These are phyloP conservation scores for Cyclospora cayetanensis DNA, from an alignment of 169 alveolate genomes.

Conservation along the genomic window DNA sequence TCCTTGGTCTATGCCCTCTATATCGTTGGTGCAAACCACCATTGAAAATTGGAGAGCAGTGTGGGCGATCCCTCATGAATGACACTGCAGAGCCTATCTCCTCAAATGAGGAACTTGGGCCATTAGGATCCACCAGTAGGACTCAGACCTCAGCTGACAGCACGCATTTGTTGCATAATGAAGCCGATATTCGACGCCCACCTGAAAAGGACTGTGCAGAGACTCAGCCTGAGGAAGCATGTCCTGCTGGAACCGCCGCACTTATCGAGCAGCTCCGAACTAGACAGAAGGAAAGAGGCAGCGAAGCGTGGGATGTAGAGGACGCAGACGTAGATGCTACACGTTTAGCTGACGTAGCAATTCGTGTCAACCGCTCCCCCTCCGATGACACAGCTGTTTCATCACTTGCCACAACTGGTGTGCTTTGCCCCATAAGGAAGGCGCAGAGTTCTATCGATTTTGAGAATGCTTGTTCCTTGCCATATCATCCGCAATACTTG, in stretches of 20 bases:
- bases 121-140: background rate
- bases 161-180: background rate
- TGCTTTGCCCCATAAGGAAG: conserved; percentile 2
- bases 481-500: conserved; percentile 42
- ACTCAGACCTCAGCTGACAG: background rate
- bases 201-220: background rate
- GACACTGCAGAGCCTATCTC: background rate
- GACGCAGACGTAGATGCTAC: conserved; percentile 44
- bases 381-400: conserved; percentile 26
- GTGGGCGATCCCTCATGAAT: background rate
- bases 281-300: conserved; percentile 32
- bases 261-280: conserved; percentile 50
- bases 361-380: conserved; percentile 17
- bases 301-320: conserved; percentile 43
- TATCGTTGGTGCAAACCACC: too few relatives aligned
- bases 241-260: conserved; percentile 12
- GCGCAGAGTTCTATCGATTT: conserved; percentile 15
- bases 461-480: conserved; percentile 3
- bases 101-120: background rate
- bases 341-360: background rate
- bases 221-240: background rate
- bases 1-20: too few relatives aligned
- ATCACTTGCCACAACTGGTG: background rate
- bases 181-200: background rate
- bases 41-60: too few relatives aligned